Conservation (phyloP, 768 basidiomycete genomes). For the Hemileccinum impolitum region DNA sequence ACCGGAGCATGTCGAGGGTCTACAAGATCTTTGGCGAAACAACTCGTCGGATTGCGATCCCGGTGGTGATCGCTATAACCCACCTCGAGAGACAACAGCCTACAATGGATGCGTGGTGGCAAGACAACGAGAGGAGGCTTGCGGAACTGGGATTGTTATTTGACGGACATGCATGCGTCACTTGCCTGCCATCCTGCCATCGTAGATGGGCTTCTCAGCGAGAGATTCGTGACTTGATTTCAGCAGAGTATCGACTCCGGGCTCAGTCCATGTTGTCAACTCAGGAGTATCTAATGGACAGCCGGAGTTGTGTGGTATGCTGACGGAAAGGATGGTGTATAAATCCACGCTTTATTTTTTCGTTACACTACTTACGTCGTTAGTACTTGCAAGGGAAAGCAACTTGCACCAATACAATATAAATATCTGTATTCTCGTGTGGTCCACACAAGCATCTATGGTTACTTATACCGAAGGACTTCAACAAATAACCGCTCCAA, state of each 20-base stretch:
- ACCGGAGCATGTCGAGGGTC: conserved; percentile 5
- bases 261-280: not conserved
- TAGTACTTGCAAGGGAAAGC: not conserved
- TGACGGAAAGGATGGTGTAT: conserved; percentile 5
- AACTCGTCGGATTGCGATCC: conserved; percentile 32
- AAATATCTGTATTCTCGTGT: conserved; percentile 4
- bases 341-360: not conserved
- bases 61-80: conserved; percentile 37
- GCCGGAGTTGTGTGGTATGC: conserved; percentile 17
- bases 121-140: conserved; percentile 20
- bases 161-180: conserved; percentile 29
- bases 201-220: conserved; percentile 17
- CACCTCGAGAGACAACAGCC: conserved; percentile 33
- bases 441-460: conserved; percentile 3
- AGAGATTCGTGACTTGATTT: conserved; percentile 14
- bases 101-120: conserved; percentile 35
- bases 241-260: conserved; percentile 4
- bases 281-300: conserved; percentile 5
- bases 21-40: conserved; percentile 29
- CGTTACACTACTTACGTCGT: no score
- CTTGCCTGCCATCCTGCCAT: conserved; percentile 14
- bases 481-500: not conserved
- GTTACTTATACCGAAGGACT: not conserved
- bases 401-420: not conserved
- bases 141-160: conserved; percentile 19